Evolutionary conservation across 495 filamentous ascomycete genomes (phyloP), one percentile per base, ranked within the genome.

Genomic region (Hypoxylon intermedium): DNA sequence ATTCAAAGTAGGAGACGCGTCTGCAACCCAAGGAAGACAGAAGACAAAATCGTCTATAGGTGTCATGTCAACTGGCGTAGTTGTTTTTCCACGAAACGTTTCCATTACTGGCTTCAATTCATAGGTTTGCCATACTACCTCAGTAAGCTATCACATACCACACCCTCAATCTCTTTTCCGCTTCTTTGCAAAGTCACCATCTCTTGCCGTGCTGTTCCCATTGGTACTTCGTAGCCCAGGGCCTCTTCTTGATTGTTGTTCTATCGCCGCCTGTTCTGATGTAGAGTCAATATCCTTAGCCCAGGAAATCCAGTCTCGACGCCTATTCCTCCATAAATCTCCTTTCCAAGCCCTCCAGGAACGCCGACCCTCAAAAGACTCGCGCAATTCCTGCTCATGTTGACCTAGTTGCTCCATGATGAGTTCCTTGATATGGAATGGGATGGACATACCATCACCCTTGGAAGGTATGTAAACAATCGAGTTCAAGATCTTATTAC

Each of bases 321-420:
- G 74, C 43, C 84, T 77, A 41, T 85, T 76, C 61, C 62, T 67
- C 77, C 77, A 98, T 18, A 93, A 67, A 73, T 98, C 94, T 76
- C 96, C 92, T 48, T 81, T 84, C 95, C 94, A 98, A 58, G 94
- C 90, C 49, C 87, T 79, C 93, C 92, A 97, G 9, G 96, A 90
- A 2, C 87, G 88, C 5, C 92, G 77, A 2, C 94, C 94, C 19
- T 88, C 78, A 61, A 83, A 88, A 0, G 86, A 87, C 53, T 91
- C 87, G 18, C 92, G 82, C 13, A 98, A 76, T 9, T 79, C 70
- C 26, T 78, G 61, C 69, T 97, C 93, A 53, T 76, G 70, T 16
- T 69, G 58, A 20, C 67, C 73, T 0, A 85, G 72, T 31, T 74
- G 63, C 6, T 68, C 53, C 67, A 82, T 78, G 41, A 82, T 75